These are phyloP conservation scores for Arthrobotrys sphaeroides DNA, from an alignment of 2,329 filamentous ascomycete genomes.

Conservation along the genomic window DNA sequence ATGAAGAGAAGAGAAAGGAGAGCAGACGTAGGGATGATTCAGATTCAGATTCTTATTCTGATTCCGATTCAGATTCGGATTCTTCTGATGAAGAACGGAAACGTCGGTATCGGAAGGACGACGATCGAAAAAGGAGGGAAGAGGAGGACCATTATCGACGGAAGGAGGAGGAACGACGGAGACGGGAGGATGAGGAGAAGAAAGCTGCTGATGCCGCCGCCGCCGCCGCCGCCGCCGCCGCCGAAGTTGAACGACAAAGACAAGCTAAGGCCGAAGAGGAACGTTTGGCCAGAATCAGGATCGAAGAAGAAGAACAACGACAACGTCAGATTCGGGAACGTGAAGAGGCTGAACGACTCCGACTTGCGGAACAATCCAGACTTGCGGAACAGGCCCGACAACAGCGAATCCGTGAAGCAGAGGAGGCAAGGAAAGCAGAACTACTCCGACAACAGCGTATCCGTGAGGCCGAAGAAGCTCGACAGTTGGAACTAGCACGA, in stretches of 20 bases:
- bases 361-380: conserved; percentile 13
- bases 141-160: conserved; percentile 6
- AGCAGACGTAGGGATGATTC: conserved; percentile 9
- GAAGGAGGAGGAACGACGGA: conserved; percentile 20
- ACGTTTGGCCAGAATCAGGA: not conserved
- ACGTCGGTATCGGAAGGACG: not conserved
- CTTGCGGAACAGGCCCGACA: conserved; percentile 6
- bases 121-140: conserved; percentile 15
- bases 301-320: conserved; percentile 18
- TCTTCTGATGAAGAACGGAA: conserved; percentile 19
- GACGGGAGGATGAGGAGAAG: conserved; percentile 18
- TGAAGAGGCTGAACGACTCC: conserved; percentile 5
- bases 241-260: conserved; percentile 18
- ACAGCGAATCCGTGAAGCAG: not conserved
- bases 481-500: conserved; percentile 18
- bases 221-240: conserved; percentile 22
- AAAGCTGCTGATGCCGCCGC: conserved; percentile 23
- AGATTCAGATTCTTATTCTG: too few species aligned
- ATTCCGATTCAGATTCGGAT: too few species aligned
- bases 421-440: not conserved
- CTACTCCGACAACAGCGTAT: not conserved
- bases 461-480: not conserved
- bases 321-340: conserved; percentile 14
- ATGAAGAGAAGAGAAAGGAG: conserved; percentile 33
- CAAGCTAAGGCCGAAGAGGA: not conserved